These are phyloP conservation scores for Byssothecium circinans DNA, from an alignment of 2,329 filamentous ascomycete genomes.

Conservation along the genomic window DNA sequence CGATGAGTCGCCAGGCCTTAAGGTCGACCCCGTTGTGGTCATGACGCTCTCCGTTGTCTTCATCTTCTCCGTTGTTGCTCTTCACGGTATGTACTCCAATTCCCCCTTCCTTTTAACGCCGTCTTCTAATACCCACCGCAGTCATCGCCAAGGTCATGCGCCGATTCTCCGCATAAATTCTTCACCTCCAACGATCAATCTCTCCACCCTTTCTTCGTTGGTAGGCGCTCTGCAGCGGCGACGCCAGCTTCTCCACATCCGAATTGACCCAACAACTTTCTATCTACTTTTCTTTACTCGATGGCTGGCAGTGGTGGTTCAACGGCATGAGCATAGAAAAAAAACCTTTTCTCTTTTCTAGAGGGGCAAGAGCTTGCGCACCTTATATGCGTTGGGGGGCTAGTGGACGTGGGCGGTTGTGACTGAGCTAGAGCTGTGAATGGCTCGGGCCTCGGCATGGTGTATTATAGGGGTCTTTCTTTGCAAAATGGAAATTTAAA, in stretches of 20 bases:
- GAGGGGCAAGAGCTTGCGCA: slow-evolving; percentile 28
- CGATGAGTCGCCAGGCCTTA: slow-evolving; percentile 94
- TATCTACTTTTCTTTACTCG: slow-evolving; percentile 4
- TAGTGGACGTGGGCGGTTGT: slow-evolving; percentile 2
- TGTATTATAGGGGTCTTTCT: slow-evolving; percentile 39
- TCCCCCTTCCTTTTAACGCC: neutral
- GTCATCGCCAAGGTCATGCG: slow-evolving; percentile 95
- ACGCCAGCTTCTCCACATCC: slow-evolving; percentile 8
- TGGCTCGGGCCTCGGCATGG: slow-evolving; percentile 24
- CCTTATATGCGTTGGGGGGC: too few species aligned
- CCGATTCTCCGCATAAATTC: slow-evolving; percentile 67
- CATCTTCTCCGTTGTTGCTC: slow-evolving; percentile 96
- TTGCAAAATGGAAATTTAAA: slow-evolving; percentile 20
- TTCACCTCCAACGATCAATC: slow-evolving; percentile 8
- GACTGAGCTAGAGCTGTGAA: slow-evolving; percentile 9
- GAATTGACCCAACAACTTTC: slow-evolving; percentile 8
- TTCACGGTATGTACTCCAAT: slow-evolving; percentile 75
- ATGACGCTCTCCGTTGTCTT: slow-evolving; percentile 95
- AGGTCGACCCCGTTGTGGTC: slow-evolving; percentile 97
- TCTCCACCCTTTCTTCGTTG: slow-evolving; percentile 9
- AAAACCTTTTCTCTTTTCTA: slow-evolving; percentile 2
- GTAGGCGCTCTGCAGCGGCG: slow-evolving; percentile 26
- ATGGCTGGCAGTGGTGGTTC: neutral
- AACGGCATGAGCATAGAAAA: neutral
- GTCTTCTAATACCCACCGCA: slow-evolving; percentile 44